Percentiles rank a stretch among this genome's conserved stretches.
These are phyloP conservation scores for Haplographium delicatum DNA, from an alignment of 495 filamentous ascomycete species.

Conservation along the genomic window DNA sequence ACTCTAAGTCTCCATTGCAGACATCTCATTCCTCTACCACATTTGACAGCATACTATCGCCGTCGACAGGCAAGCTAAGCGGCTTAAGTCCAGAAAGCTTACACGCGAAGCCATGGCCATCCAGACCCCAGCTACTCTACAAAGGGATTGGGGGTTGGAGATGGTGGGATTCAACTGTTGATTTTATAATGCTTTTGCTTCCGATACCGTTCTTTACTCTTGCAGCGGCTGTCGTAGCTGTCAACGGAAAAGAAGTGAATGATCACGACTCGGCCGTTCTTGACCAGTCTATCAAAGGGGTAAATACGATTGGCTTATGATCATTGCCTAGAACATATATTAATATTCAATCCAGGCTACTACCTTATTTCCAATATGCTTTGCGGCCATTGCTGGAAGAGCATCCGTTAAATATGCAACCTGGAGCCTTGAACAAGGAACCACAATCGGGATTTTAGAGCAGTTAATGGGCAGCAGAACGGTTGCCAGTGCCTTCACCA, in stretches of 20 bases:
- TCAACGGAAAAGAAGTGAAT: slow-evolving; percentile 13
- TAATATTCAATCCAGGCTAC: slow-evolving; percentile 11
- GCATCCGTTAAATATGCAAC: slow-evolving; percentile 17
- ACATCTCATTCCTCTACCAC: neutral
- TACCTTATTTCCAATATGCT: slow-evolving; percentile 21
- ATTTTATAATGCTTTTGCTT: slow-evolving; percentile 9
- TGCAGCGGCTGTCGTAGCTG: slow-evolving; percentile 5
- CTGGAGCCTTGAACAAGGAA: slow-evolving; percentile 21
- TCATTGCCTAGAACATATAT: neutral
- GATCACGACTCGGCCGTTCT: slow-evolving; percentile 5
- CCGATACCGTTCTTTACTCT: slow-evolving; percentile 16
- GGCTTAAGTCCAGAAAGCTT: slow-evolving; percentile 5
- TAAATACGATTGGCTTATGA: neutral
- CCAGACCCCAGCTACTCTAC: slow-evolving; percentile 12
- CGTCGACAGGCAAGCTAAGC: neutral
- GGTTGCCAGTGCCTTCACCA: slow-evolving; percentile 18
- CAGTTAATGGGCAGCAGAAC: slow-evolving; percentile 23
- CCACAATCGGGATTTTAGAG: slow-evolving; percentile 17
- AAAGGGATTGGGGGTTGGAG: slow-evolving; percentile 28
- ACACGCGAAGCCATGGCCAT: slow-evolving; percentile 19
- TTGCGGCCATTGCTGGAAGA: slow-evolving; percentile 17
- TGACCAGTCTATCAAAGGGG: slow-evolving; percentile 19
- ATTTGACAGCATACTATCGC: neutral
- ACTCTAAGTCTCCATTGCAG: neutral
- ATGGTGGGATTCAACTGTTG: slow-evolving; percentile 29